These are phyloP conservation scores for Leishmania lainsoni DNA, from an alignment of 208 protist genomes.

Conservation along the genomic window DNA sequence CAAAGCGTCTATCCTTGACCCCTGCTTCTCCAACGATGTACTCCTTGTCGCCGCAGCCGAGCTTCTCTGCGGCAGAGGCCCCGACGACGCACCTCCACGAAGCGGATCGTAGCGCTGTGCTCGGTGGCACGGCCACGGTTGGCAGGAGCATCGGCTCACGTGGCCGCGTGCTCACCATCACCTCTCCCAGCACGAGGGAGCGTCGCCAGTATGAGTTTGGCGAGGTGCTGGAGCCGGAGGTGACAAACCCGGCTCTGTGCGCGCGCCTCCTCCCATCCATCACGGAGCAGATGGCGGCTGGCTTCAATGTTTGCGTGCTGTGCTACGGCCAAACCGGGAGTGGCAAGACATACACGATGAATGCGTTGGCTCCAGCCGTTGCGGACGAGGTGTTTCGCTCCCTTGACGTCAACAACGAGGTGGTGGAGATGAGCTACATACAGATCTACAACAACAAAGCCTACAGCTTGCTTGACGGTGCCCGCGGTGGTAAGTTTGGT, in stretches of 20 bases:
- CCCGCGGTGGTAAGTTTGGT: conserved; percentile 16
- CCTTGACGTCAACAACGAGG: conserved; percentile 46
- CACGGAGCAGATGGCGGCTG: conserved; percentile 53
- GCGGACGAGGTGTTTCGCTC: conserved; percentile 46
- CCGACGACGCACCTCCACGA: neutral
- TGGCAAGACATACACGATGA: conserved; percentile 93
- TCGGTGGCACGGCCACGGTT: neutral
- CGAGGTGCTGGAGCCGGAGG: conserved; percentile 50
- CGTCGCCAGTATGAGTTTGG: conserved; percentile 59
- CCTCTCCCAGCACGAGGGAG: conserved; percentile 17
- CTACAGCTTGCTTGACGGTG: conserved; percentile 61
- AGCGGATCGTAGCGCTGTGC: neutral
- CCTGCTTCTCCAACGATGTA: neutral
- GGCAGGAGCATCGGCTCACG: conserved; percentile 7
- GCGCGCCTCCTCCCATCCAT: conserved; percentile 53
- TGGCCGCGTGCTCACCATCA: conserved; percentile 21
- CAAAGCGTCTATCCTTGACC: neutral
- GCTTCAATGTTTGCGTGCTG: conserved; percentile 67
- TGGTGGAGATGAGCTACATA: conserved; percentile 81
- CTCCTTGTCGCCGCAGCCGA: neutral
- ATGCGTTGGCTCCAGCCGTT: conserved; percentile 55
- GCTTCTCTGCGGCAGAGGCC: neutral
- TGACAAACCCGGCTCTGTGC: conserved; percentile 59
- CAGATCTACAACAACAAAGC: conserved; percentile 76
- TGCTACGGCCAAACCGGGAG: conserved; percentile 91